A percentile compares a stretch with the other conserved stretches of the same genome.
Conservation (phyloP, 176 grass and related monocot genomes). For the Rhynchospora pubera region DNA sequence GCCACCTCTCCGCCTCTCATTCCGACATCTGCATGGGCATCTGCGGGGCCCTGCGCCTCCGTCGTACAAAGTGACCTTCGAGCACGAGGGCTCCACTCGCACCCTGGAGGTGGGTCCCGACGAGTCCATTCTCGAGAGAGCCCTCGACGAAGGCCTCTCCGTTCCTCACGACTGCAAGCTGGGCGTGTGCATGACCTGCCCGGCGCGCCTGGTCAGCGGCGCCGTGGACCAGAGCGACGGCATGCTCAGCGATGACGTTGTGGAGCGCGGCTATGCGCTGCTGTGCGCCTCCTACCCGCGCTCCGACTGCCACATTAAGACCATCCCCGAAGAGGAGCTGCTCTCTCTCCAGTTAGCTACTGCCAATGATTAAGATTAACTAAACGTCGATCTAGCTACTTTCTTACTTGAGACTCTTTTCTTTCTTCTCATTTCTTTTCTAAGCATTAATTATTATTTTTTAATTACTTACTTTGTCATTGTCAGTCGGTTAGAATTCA, state of each 20-base stretch:
- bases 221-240: slow-evolving; percentile 92
- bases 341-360: slow-evolving; percentile 87
- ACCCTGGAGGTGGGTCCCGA: slow-evolving; percentile 66
- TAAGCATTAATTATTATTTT: too few species aligned
- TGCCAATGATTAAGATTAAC: slow-evolving; percentile 83
- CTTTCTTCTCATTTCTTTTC: too few species aligned
- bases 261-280: slow-evolving; percentile 68
- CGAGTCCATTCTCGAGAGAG: slow-evolving; percentile 76
- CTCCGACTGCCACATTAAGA: slow-evolving; percentile 84
- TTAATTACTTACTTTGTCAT: too few species aligned
- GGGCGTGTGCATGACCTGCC: slow-evolving; percentile 97
- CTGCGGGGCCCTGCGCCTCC: slow-evolving; percentile 11
- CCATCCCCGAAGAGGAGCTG: slow-evolving; percentile 93
- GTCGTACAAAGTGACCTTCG: slow-evolving; percentile 74
- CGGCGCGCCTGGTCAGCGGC: slow-evolving; percentile 63
- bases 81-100: slow-evolving; percentile 57
- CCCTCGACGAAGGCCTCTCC: slow-evolving; percentile 72
- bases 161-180: slow-evolving; percentile 98
- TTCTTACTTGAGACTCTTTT: too few species aligned
- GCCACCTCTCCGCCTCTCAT: neutral
- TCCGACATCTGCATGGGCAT: too few species aligned
- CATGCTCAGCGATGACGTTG: slow-evolving; percentile 94
- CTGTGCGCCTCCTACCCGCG: slow-evolving; percentile 72
- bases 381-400: too few species aligned
- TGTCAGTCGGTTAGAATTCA: too few species aligned